Percentiles rank a stretch among this genome's conserved stretches.
Evolutionary conservation across 495 filamentous ascomycete genomes (phyloP).

Genomic region (Penicillium diatomitis): DNA sequence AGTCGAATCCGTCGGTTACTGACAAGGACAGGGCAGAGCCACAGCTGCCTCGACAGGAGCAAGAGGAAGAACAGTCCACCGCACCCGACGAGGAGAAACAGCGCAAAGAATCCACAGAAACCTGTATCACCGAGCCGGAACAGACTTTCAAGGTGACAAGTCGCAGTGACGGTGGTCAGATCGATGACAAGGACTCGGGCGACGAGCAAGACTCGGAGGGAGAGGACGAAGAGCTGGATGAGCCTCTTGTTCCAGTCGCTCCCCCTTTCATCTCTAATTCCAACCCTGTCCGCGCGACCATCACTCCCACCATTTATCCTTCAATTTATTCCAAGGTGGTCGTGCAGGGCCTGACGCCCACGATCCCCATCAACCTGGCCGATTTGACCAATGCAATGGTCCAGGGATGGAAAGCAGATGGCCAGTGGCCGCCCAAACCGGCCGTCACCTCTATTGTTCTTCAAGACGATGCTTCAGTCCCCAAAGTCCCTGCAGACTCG

Average conservation of each 20-base stretch:
- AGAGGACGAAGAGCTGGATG: constrained; percentile 20
- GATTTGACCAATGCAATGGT: constrained; percentile 78
- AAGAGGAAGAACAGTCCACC: constrained; percentile 18
- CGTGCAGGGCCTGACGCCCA: constrained; percentile 63
- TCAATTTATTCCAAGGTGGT: constrained; percentile 86
- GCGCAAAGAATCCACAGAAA: constrained; percentile 21
- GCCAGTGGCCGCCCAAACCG: constrained; percentile 80
- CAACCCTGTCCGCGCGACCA: constrained; percentile 64
- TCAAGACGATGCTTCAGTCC: constrained; percentile 21
- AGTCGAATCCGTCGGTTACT: constrained; percentile 16
- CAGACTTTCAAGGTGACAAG: constrained; percentile 1
- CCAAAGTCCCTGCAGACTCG: constrained; percentile 9
- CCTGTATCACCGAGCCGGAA: constrained; percentile 27
- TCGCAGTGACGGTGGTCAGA: constrained; percentile 3
- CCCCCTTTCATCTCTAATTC: constrained; percentile 57
- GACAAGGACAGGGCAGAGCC: constrained; percentile 16
- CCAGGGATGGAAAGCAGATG: constrained; percentile 86
- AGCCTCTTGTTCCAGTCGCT: constrained; percentile 49
- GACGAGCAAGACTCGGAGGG: constrained; percentile 10
- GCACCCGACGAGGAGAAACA: constrained; percentile 16
- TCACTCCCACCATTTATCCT: constrained; percentile 61
- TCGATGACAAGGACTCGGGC: constrained; percentile 11
- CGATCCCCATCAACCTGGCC: constrained; percentile 75
- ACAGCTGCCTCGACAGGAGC: constrained; percentile 7
- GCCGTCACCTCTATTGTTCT: constrained; percentile 26